Evolutionary conservation across 805 yeast genomes (phyloP).

Genomic region (Lipomyces oligophaga): DNA sequence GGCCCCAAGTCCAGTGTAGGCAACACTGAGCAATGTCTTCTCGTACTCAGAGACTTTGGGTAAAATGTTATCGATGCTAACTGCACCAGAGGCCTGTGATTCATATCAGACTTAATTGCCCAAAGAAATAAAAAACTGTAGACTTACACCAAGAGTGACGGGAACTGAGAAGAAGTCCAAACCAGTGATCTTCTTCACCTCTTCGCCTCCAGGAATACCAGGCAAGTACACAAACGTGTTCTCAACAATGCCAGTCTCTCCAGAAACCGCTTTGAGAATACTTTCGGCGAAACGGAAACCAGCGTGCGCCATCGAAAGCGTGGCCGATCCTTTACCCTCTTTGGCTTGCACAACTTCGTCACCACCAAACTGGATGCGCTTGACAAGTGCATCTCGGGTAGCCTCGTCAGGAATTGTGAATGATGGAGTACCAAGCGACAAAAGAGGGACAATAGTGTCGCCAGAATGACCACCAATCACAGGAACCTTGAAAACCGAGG

Average conservation of each 20-base stretch:
- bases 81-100: conserved; percentile 56
- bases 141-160: conserved; percentile 81
- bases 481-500: conserved; percentile 54
- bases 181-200: conserved; percentile 85
- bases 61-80: conserved; percentile 53
- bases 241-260: conserved; percentile 21
- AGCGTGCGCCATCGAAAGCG: conserved; percentile 93
- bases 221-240: conserved; percentile 36
- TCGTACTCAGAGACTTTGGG: conserved; percentile 73
- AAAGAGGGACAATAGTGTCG: conserved; percentile 85
- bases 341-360: conserved; percentile 96
- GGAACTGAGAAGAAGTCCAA: conserved; percentile 93
- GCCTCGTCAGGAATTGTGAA: conserved; percentile 39
- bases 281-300: conserved; percentile 77
- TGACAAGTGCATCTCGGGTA: conserved; percentile 54
- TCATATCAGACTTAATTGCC: neutral
- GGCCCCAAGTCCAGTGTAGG: conserved; percentile 82
- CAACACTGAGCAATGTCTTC: conserved; percentile 73
- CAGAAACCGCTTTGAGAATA: conserved; percentile 36
- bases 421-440: conserved; percentile 44
- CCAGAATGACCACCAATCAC: conserved; percentile 96
- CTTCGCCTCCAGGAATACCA: conserved; percentile 46
- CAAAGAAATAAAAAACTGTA: neutral
- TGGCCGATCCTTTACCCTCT: conserved; percentile 92
- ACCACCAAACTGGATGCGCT: conserved; percentile 96